These are phyloP conservation scores for Cercospora sp. DNA, from an alignment of 2,329 filamentous ascomycete species.

Conservation along the genomic window DNA sequence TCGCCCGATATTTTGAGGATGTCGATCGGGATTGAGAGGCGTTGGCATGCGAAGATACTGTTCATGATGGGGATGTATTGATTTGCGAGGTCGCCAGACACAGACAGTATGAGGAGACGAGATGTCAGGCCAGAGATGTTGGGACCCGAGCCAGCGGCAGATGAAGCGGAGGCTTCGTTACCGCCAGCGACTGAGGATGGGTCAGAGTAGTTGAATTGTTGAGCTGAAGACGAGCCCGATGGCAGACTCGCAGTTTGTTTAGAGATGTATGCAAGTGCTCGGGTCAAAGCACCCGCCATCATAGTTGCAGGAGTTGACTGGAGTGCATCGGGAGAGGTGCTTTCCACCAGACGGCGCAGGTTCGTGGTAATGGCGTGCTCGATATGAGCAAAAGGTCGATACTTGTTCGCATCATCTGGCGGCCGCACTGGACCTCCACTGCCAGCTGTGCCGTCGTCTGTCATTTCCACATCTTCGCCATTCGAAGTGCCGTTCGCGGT, in stretches of 20 bases:
- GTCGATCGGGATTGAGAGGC: conserved; percentile 85
- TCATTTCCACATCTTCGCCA: conserved; percentile 38
- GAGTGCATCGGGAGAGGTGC: conserved; percentile 66
- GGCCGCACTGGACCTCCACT: conserved; percentile 32
- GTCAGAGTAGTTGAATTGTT: conserved; percentile 60
- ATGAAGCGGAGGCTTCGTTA: conserved; percentile 50
- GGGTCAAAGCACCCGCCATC: conserved; percentile 85
- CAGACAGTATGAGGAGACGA: conserved; percentile 85
- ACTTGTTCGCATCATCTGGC: conserved; percentile 73
- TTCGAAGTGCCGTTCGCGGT: conserved; percentile 29
- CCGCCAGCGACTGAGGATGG: conserved; percentile 49
- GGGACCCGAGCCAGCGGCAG: conserved; percentile 41
- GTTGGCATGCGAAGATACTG: conserved; percentile 90
- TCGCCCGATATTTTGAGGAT: conserved; percentile 82
- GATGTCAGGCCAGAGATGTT: conserved; percentile 61
- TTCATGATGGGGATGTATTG: conserved; percentile 99
- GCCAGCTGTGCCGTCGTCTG: conserved; percentile 27
- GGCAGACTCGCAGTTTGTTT: conserved; percentile 60
- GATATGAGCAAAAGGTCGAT: conserved; percentile 84
- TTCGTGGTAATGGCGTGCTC: conserved; percentile 77
- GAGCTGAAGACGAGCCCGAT: conserved; percentile 51
- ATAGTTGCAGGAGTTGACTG: conserved; percentile 73
- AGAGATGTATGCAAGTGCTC: conserved; percentile 88
- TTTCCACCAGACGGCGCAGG: conserved; percentile 69
- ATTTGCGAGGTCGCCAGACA: conserved; percentile 80